Evolutionary conservation across 192 early-diverging fungal species (phyloP).

Genomic region (Coemansia sp.): DNA sequence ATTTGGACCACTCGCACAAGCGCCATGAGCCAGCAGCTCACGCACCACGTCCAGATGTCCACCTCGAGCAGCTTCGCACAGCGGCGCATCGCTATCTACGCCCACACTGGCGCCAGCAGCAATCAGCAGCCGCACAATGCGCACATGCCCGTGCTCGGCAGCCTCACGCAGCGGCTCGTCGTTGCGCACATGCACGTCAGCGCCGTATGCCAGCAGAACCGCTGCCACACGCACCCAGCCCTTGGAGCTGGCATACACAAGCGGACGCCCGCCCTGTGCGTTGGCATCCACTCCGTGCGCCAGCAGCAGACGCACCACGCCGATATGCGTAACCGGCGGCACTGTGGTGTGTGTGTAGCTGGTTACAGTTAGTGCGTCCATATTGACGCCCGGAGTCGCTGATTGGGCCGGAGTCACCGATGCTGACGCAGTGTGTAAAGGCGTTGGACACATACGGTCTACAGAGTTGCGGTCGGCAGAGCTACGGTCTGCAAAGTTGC

Average conservation of each 20-base stretch:
- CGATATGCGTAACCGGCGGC: constrained; percentile 13
- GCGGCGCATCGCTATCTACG: constrained; percentile 15
- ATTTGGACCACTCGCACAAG: constrained; percentile 12
- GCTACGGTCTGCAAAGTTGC: constrained; percentile 12
- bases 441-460: not conserved
- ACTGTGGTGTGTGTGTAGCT: not conserved
- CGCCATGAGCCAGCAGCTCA: constrained; percentile 25
- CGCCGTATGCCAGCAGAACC: constrained; percentile 23
- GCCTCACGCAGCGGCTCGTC: constrained; percentile 39
- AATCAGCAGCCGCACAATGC: constrained; percentile 23
- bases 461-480: constrained; percentile 6
- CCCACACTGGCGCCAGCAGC: constrained; percentile 27
- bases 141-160: constrained; percentile 27
- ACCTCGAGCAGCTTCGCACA: constrained; percentile 29
- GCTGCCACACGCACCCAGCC: constrained; percentile 28
- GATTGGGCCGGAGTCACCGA: not conserved
- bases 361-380: not conserved
- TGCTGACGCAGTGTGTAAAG: not conserved
- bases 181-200: constrained; percentile 20
- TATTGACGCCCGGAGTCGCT: not conserved
- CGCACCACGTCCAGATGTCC: constrained; percentile 25
- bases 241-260: constrained; percentile 30
- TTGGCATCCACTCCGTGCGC: constrained; percentile 33
- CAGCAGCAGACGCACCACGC: constrained; percentile 35
- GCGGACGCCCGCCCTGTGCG: constrained; percentile 29